These are phyloP conservation scores for Coemansia javaensis DNA, from an alignment of 192 early-diverging fungal species.

Conservation along the genomic window DNA sequence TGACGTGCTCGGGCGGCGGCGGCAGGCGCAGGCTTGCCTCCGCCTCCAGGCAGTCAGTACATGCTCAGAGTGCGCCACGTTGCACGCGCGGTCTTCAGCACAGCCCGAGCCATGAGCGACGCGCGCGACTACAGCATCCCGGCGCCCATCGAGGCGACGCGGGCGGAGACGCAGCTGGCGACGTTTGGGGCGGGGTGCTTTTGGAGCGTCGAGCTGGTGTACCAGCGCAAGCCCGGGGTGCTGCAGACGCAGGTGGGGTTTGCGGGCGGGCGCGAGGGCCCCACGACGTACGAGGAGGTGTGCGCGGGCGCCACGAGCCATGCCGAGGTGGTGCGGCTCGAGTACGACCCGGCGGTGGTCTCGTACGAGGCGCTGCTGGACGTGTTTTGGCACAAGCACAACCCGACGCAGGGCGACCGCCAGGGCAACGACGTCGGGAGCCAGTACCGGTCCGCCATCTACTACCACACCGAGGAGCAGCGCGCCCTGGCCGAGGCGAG, in stretches of 20 bases:
- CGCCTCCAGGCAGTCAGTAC: too few species aligned
- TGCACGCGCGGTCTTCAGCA: too few species aligned
- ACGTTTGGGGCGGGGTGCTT: conserved; percentile 95
- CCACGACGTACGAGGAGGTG: conserved; percentile 45
- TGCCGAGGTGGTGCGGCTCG: conserved; percentile 77
- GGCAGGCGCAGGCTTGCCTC: too few species aligned
- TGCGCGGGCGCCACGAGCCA: conserved; percentile 68
- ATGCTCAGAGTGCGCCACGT: too few species aligned
- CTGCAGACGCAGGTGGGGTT: conserved; percentile 64
- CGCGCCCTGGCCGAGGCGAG: conserved; percentile 67
- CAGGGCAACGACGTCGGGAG: conserved; percentile 83
- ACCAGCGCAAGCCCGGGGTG: conserved; percentile 44
- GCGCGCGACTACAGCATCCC: conserved; percentile 27
- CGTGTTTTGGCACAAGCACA: conserved; percentile 80
- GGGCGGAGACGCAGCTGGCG: conserved; percentile 47
- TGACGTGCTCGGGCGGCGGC: too few species aligned
- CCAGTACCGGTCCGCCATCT: conserved; percentile 86
- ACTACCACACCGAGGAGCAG: conserved; percentile 75
- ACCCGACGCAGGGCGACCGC: conserved; percentile 80
- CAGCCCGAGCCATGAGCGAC: conserved; percentile 14
- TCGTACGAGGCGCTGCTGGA: conserved; percentile 71
- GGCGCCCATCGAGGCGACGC: conserved; percentile 11
- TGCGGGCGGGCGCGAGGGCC: conserved; percentile 48
- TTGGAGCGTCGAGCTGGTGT: conserved; percentile 63
- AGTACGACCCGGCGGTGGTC: conserved; percentile 66